phyloP scores from a whole-genome alignment of 306 rosid species.

The Elaeagnus macrophylla region DNA sequence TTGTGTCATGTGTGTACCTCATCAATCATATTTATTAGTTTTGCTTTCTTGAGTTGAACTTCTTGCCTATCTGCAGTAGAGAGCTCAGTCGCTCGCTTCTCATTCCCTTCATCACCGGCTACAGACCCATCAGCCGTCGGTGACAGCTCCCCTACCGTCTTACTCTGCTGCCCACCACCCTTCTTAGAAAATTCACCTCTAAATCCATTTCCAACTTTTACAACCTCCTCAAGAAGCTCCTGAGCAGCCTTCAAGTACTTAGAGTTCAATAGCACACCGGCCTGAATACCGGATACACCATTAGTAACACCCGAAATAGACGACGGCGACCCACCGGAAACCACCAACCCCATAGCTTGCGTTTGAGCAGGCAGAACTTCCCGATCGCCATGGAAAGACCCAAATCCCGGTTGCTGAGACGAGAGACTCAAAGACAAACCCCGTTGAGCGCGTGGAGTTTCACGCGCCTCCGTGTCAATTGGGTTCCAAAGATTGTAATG shows the following conservation, averaged over 20 bases:
- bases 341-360: conserved; percentile 30
- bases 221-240: conserved; percentile 82
- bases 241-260: conserved; percentile 84
- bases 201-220: conserved; percentile 53
- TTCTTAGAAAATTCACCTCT: conserved; percentile 43
- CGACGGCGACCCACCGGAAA: conserved; percentile 53
- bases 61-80: conserved; percentile 88
- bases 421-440: conserved; percentile 68
- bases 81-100: conserved; percentile 47
- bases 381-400: conserved; percentile 44
- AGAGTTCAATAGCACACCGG: conserved; percentile 67
- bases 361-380: conserved; percentile 29
- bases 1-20: conserved; percentile 62
- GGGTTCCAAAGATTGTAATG: conserved; percentile 73
- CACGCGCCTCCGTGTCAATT: conserved; percentile 67
- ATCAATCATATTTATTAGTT: conserved; percentile 82
- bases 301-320: conserved; percentile 57
- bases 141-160: conserved; percentile 41
- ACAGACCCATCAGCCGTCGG: conserved; percentile 37
- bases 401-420: conserved; percentile 57
- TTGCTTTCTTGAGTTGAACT: conserved; percentile 88
- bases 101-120: conserved; percentile 32
- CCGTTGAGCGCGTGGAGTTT: conserved; percentile 51
- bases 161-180: conserved; percentile 25
- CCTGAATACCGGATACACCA: conserved; percentile 67